These are phyloP conservation scores for Vigna trinervia DNA, from an alignment of 306 rosid species.

Conservation along the genomic window DNA sequence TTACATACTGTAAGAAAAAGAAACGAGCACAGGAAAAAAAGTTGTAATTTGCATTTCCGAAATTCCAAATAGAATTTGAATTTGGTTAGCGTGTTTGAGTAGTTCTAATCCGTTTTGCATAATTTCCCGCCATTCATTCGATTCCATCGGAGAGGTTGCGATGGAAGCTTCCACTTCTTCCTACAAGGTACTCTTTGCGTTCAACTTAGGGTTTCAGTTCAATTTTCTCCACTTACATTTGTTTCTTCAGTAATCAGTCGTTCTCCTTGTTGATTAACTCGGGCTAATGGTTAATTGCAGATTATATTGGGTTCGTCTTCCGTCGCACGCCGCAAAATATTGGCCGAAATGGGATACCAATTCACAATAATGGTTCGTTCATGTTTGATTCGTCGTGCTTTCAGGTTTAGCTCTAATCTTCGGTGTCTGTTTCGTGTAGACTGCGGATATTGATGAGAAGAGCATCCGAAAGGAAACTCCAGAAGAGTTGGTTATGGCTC, in stretches of 20 bases:
- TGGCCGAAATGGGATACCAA: constrained; percentile 81
- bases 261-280: not conserved
- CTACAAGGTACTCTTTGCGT: constrained; percentile 46
- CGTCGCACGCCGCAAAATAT: constrained; percentile 67
- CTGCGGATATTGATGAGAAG: constrained; percentile 97
- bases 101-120: not conserved
- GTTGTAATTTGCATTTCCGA: no score
- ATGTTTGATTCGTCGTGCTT: not conserved
- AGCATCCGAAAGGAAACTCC: constrained; percentile 82
- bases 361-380: constrained; percentile 75
- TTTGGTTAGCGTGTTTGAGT: no score
- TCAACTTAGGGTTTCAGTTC: constrained; percentile 50
- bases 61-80: no score
- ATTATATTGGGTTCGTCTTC: constrained; percentile 80
- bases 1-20: no score
- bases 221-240: not conserved
- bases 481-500: constrained; percentile 87
- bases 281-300: constrained; percentile 49
- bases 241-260: not conserved
- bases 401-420: constrained; percentile 7
- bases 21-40: no score
- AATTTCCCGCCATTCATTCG: constrained; percentile 14
- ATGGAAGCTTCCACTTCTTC: constrained; percentile 53
- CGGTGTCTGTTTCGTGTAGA: constrained; percentile 46
- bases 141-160: not conserved